Evolutionary conservation across 2,329 filamentous ascomycete species (phyloP), one percentile per base, ranked within the genome.

Genomic region (Hypoxylon sp.): DNA sequence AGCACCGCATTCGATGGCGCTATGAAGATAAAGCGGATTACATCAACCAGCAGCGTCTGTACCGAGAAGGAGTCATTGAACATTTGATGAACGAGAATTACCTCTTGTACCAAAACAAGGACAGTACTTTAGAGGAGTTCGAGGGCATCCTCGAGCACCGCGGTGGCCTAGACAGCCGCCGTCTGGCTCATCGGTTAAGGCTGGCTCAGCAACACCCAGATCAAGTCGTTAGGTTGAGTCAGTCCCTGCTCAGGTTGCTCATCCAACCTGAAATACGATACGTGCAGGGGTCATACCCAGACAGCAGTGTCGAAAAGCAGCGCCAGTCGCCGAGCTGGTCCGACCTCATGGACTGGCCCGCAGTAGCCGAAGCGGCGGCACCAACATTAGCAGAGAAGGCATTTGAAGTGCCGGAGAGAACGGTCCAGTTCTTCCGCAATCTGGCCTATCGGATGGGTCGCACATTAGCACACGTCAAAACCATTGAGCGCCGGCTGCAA

Each of bases 371-470:
- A 43, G 44, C 4, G 39, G 74, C 6, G 67, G 73, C 6, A 20
- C 46, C 57, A 68, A 39, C 13, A 44, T 7, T 17, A 30, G 22
- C 54, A 7, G 19, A 28, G 28, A 4, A 5, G 10, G 39, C 48
- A 13, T 30, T 67, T 10, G 62, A 64, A n/a, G 64, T 70, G 3
- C 69, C 68, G 10, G 73, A 70, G 56, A 73, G 41, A 51, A 74
- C 70, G 6, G 60, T 41, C 6, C 71, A 73, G 26, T 76, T 76
- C 62, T 71, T 77, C 58, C 73, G 73, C 53, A 72, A 76, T 22
- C 68, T 80, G 19, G 78, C 75, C 20, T 81, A 74, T 62, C 79
- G 80, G 39, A 73, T 81, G 59, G 80, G 80, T 24, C 66, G 69
- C 46, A 79, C 78, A 13, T 62, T 76, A 49, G 60, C 66, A 15